Evolutionary conservation across 176 grass and related monocot species (phyloP), one percentile per base, ranked within the genome.

Genomic region (Aegilops tauschii): DNA sequence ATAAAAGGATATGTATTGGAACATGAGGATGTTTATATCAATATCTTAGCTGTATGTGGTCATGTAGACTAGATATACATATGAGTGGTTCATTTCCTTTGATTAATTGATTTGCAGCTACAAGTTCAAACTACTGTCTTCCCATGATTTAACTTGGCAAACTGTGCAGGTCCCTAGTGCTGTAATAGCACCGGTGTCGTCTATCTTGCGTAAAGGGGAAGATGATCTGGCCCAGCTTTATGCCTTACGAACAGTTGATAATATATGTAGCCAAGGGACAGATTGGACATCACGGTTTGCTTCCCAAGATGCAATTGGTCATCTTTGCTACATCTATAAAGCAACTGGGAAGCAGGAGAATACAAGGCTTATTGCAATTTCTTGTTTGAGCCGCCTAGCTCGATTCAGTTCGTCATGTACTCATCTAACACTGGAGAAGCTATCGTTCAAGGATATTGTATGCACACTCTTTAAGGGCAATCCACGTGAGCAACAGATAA

Each of bases 211-310:
- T 47, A 98, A 92, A 73, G 97, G 97, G 12, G 97, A 98, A 90
- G 94, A 98, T 88, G 97, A 98, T 92, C 84, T 96, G 70, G 78
- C 97, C 28, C 97, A 98, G 54, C 79, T 98, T 59, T 98, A 98
- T 90, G 97, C 97, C 71, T 81, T 98, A 86, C 84, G 94, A 58
- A 92, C 97, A 78, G 93, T 98, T 77, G 97, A 98, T 79, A 98
- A 98, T 66, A 96, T 98, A 80, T 96, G 93, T 49, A 98, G 92
- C 73, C 97, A 91, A 94, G 97, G 97, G 59, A 84, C 71, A 71
- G 92, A 96, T 30, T 98, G 93, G 97, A 91, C 97, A 70, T 93
- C 97, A 18, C 89, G 97, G 86, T 98, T 96, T 89, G 92, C 84
- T 77, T 88, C 90, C 58, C 93, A 98, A 69, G 94, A 98, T 92